Base-by-base conservation (phyloP, 768 basidiomycete species). In the Sporobolomyces phaffii region DNA sequence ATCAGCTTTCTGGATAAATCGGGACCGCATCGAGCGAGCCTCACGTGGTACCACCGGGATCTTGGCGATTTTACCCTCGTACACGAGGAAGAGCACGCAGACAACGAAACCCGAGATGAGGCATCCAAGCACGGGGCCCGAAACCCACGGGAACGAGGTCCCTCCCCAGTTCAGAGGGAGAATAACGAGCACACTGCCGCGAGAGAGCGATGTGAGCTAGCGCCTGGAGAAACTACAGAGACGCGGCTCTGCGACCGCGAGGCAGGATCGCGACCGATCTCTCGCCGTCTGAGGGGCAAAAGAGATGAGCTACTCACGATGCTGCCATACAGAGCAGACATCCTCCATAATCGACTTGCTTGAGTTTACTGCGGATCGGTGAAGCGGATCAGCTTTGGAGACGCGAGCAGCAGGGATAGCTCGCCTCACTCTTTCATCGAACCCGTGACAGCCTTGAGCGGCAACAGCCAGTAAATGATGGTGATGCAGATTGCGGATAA, bases 151-250 rank as follows among this genome's bases (percentile, higher is more conserved):
- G 71, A 87, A 88, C 2, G 84, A 84, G 0, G 85, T 82, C 0
- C 88, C 87, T 31, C 87, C 85, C 87, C 87, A 89, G 34, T 87
- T 87, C 20, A 89, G 80, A 0, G 87, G 87, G 10, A 88, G 77
- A 54, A 89, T 82, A 26, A 89, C 77, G 3, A 88, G 79, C 3
- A 84, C 81, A 52, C 85, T 86, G 28, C 82, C n/a, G n/a, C n/a
- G 26, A 17, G 20, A 26, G 34, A 47, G 9, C 2, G 31, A 15
- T 26, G 36, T 28, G 2, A 62, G 52, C 64, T n/a, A 45, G 41
- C 31, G 41, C 11, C 22, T 22, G n/a, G n/a, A n/a, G 70, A 5
- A 77, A 74, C 52, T 77, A 78, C 7, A n/a, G 74, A 76, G 20
- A 79, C 9, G 24, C n/a, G n/a, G n/a, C n/a, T n/a, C n/a, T n/a